Conservation (phyloP, 2,329 filamentous ascomycete genomes). For the Ophiocordyceps sinensis region DNA sequence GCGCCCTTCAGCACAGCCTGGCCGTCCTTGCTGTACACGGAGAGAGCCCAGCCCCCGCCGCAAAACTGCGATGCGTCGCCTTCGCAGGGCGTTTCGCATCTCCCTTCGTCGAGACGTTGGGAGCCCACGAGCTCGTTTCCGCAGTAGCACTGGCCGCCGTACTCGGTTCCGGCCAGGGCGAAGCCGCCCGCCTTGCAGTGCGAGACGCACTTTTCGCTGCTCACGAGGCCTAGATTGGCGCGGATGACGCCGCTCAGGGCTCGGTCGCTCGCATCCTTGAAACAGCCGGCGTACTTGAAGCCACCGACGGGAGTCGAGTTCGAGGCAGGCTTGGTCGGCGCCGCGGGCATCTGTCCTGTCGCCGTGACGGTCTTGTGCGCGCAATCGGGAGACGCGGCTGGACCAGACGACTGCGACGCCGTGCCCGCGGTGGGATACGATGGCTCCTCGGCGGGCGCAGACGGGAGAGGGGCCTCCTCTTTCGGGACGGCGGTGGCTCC, state of each 20-base stretch:
- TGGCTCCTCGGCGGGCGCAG: no score
- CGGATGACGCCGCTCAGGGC: slow-evolving; percentile 25
- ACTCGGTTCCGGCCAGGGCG: slow-evolving; percentile 34
- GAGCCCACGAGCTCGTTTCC: slow-evolving; percentile 20
- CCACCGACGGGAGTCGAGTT: slow-evolving; percentile 8
- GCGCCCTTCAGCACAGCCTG: slow-evolving; percentile 11
- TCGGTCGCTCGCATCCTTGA: no score
- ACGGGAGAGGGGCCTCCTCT: no score
- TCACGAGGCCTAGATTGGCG: slow-evolving; percentile 27
- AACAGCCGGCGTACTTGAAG: no score
- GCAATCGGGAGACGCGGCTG: no score
- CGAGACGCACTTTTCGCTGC: slow-evolving; percentile 29
- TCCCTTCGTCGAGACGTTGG: slow-evolving; percentile 25
- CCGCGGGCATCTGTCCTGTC: slow-evolving; percentile 9
- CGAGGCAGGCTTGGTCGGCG: slow-evolving; percentile 2
- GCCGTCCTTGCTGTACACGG: slow-evolving; percentile 26
- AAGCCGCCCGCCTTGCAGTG: slow-evolving; percentile 30
- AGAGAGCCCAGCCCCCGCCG: slow-evolving; percentile 32
- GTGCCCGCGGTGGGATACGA: no score
- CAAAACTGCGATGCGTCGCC: slow-evolving; percentile 33
- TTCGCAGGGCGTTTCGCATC: slow-evolving; percentile 30
- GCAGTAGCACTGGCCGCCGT: slow-evolving; percentile 39
- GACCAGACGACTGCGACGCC: no score
- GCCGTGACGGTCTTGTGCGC: slow-evolving; percentile 11
- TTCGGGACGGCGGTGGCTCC: no score